A percentile compares a stretch with the other conserved stretches of the same genome.
Evolutionary conservation across 345 rosid species (phyloP).

Genomic region (Abelmoschus esculentus): DNA sequence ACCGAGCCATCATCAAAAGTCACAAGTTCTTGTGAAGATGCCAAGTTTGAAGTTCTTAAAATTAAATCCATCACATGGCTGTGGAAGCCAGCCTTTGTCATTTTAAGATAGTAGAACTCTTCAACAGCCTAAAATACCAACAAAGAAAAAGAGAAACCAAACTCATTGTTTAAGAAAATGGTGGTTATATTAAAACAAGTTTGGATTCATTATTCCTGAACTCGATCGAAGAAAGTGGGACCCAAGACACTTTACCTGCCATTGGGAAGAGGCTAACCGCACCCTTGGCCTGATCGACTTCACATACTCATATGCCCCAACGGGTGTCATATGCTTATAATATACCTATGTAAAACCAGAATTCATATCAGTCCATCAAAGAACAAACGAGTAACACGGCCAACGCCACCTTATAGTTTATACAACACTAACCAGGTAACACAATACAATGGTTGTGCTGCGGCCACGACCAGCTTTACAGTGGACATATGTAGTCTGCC

Average conservation of each 20-base stretch:
- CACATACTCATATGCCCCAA: conserved; percentile 15
- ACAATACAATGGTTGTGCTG: conserved; percentile 84
- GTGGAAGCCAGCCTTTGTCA: conserved; percentile 24
- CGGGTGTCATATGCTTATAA: conserved; percentile 78
- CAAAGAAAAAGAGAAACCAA: not conserved
- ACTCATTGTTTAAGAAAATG: not conserved
- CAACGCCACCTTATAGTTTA: not conserved
- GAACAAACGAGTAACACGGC: not conserved
- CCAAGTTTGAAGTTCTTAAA: conserved; percentile 17
- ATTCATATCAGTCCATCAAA: not conserved
- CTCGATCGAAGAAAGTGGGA: not conserved
- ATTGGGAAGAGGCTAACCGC: conserved; percentile 74
- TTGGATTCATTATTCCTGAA: not conserved
- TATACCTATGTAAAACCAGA: conserved; percentile 42
- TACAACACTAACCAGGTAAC: conserved; percentile 66
- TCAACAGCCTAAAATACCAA: conserved; percentile 64
- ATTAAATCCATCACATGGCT: conserved; percentile 21
- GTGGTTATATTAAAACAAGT: not conserved
- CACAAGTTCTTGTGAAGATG: conserved; percentile 30
- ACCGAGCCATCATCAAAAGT: conserved; percentile 75
- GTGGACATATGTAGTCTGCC: conserved; percentile 77
- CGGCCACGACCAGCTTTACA: conserved; percentile 99
- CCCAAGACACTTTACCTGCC: conserved; percentile 49
- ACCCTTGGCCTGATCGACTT: conserved; percentile 86
- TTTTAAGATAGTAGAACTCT: conserved; percentile 52